Percentiles rank a stretch among this genome's conserved stretches.
These are phyloP conservation scores for Prunus persica DNA, from an alignment of 306 rosid species.

Conservation along the genomic window DNA sequence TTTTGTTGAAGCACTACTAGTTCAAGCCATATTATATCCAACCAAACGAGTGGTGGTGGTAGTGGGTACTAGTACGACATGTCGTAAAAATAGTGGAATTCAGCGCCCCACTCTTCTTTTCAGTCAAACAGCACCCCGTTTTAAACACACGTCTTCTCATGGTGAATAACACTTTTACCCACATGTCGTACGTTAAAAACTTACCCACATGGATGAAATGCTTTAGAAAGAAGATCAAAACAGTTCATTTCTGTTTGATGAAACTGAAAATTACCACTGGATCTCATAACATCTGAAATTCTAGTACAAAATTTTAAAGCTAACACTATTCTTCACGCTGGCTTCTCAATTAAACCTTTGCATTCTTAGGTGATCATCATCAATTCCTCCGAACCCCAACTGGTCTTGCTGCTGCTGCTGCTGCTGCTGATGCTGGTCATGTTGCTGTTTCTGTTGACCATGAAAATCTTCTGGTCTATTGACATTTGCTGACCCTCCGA, in stretches of 20 bases:
- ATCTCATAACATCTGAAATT: background rate
- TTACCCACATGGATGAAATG: too few species aligned
- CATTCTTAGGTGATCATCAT: background rate
- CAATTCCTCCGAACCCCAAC: slow-evolving; percentile 47
- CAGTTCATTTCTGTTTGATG: background rate
- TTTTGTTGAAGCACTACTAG: background rate
- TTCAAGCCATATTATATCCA: slow-evolving; percentile 3
- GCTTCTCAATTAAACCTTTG: background rate
- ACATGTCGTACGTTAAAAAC: too few species aligned
- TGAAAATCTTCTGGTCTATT: slow-evolving; percentile 35
- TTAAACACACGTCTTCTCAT: too few species aligned
- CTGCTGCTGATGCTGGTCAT: slow-evolving; percentile 2
- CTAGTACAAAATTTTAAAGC: background rate
- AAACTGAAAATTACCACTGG: background rate
- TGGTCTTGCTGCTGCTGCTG: slow-evolving; percentile 13
- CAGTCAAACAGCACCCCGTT: too few species aligned
- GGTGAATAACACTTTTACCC: too few species aligned
- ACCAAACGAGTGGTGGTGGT: slow-evolving; percentile 11
- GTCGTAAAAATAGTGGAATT: background rate
- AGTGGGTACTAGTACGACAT: background rate
- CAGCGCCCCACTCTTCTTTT: too few species aligned
- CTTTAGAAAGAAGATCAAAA: background rate
- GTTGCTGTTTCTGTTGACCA: slow-evolving; percentile 27
- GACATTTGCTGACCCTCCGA: slow-evolving; percentile 23
- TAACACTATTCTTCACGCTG: background rate